These are phyloP conservation scores for Laguncularia racemosa DNA, from an alignment of 345 rosid species.

Conservation along the genomic window DNA sequence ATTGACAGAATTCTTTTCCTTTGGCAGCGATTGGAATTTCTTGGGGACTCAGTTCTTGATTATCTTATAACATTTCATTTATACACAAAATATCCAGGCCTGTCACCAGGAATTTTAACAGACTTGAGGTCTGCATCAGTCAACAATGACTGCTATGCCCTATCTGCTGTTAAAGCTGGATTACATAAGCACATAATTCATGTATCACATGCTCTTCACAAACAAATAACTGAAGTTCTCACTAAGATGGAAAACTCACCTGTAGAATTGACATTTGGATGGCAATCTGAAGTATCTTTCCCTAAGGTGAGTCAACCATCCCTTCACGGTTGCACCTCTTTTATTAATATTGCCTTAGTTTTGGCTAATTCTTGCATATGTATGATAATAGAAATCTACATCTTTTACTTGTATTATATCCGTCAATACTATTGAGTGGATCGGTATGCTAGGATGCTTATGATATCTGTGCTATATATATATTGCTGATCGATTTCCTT, in stretches of 20 bases:
- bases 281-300: conserved; percentile 66
- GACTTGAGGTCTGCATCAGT: conserved; percentile 96
- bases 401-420: too few relatives aligned
- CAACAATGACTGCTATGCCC: conserved; percentile 82
- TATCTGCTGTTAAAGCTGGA: conserved; percentile 40
- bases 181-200: conserved; percentile 68
- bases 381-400: not conserved
- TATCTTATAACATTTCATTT: conserved; percentile 59
- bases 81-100: conserved; percentile 42
- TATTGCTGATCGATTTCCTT: too few relatives aligned
- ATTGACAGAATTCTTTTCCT: not conserved
- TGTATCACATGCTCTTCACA: conserved; percentile 56
- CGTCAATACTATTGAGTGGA: too few relatives aligned
- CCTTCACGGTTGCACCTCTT: too few relatives aligned
- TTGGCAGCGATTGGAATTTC: conserved; percentile 84
- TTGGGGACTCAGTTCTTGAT: conserved; percentile 86
- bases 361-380: not conserved
- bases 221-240: conserved; percentile 31
- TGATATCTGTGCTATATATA: too few relatives aligned
- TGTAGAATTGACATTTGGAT: conserved; percentile 48
- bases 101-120: conserved; percentile 75
- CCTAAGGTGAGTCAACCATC: conserved; percentile 57
- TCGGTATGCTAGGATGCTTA: too few relatives aligned
- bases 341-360: too few relatives aligned
- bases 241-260: conserved; percentile 21